Conservation (phyloP, 1,284 basidiomycete species). For the Microbotryomycetes sp. region DNA sequence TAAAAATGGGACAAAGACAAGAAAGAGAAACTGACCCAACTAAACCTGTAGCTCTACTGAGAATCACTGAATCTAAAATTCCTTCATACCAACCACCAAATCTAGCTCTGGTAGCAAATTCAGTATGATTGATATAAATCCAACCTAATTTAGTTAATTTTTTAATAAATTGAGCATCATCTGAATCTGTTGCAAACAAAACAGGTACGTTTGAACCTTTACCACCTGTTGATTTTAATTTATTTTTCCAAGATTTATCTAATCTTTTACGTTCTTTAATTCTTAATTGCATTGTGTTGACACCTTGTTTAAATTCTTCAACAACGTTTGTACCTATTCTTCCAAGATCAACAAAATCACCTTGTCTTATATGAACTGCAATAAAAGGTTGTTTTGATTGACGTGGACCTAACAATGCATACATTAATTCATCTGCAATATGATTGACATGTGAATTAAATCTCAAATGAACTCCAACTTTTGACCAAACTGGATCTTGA, state of each 20-base stretch:
- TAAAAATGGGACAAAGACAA: background rate
- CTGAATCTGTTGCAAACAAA: constrained; percentile 24
- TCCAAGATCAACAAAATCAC: constrained; percentile 20
- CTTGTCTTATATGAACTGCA: constrained; percentile 25
- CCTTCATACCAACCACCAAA: constrained; percentile 27
- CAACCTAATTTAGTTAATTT: constrained; percentile 21
- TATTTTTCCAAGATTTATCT: background rate
- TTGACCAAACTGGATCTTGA: constrained; percentile 26
- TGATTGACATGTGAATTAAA: constrained; percentile 28
- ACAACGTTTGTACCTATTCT: constrained; percentile 13
- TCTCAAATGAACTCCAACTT: constrained; percentile 18
- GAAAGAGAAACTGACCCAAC: constrained; percentile 16
- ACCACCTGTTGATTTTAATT: background rate
- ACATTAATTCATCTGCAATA: constrained; percentile 27
- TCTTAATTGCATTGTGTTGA: constrained; percentile 9
- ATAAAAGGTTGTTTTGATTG: constrained; percentile 14
- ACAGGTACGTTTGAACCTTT: constrained; percentile 13
- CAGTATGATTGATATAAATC: constrained; percentile 14
- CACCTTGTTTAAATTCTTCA: constrained; percentile 16
- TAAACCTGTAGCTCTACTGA: constrained; percentile 21
- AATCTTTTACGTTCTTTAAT: background rate
- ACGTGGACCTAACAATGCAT: constrained; percentile 21
- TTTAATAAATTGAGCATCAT: constrained; percentile 22
- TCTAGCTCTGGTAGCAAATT: constrained; percentile 14
- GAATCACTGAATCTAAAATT: constrained; percentile 16